Percentiles rank a stretch among this genome's conserved stretches.
Evolutionary conservation across 345 rosid species (phyloP).

Genomic region (Citrus sp.): DNA sequence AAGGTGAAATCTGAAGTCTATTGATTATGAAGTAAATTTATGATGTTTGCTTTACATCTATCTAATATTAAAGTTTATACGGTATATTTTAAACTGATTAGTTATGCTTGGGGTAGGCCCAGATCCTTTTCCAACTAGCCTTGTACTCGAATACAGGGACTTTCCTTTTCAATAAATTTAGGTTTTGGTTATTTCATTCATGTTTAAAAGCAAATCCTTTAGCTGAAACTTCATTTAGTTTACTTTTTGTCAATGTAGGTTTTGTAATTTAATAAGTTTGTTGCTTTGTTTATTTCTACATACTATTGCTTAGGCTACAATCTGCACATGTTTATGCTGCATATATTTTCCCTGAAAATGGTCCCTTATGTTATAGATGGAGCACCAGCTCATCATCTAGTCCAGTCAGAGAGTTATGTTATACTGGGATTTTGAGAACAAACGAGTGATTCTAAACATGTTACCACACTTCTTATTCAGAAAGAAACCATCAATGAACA

Average conservation of each 20-base stretch:
- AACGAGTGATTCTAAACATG: neutral
- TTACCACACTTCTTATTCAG: neutral
- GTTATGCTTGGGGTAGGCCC: neutral
- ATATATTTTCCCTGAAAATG: neutral
- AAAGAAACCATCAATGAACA: neutral
- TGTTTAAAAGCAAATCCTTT: neutral
- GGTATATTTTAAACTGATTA: neutral
- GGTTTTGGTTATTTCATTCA: neutral
- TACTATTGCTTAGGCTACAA: neutral
- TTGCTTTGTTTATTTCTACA: neutral
- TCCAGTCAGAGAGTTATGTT: neutral
- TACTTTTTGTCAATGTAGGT: neutral
- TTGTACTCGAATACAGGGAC: neutral
- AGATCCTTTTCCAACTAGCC: neutral
- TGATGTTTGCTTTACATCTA: constrained; percentile 9
- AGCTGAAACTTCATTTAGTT: neutral
- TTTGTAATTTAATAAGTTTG: no score
- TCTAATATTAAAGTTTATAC: neutral
- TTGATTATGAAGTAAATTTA: constrained; percentile 8
- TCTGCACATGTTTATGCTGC: neutral
- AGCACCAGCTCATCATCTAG: neutral
- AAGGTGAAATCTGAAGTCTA: constrained; percentile 43
- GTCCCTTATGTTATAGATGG: neutral
- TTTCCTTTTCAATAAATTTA: neutral
- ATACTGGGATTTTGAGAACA: neutral